Evolutionary conservation across 176 grass and related monocot genomes (phyloP), one percentile per base, ranked within the genome.

Genomic region (Aegilops longissima): DNA sequence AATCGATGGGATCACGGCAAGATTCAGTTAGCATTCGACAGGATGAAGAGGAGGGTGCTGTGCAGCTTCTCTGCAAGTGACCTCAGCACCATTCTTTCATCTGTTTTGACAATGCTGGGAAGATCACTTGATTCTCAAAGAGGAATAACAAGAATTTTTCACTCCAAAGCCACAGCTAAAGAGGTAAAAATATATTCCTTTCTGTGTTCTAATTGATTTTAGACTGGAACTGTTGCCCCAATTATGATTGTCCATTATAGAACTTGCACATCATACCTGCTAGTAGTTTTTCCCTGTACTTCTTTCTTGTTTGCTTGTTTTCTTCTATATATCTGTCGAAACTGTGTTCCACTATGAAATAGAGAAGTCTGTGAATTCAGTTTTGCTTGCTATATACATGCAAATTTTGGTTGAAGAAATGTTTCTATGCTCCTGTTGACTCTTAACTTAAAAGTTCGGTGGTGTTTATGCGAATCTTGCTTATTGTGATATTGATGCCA

Each of bases 111-210:
- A 52, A 92, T 84, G 80, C 83, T 98, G 17, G 93, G 91, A 88
- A 93, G 84, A 86, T 89, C 88, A 13, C 87, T 86, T 87, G 96
- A 98, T 88, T 61, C 95, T 90, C 93, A 98, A 86, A 93, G 93
- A 92, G 96, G 96, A 90, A 89, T 98, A 52, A 84, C 93, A 70
- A 95, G 93, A 84, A 91, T 98, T 90, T 93, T 98, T 89, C 96
- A 98, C 75, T 89, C 83, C 29, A 95, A 90, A 86, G 88, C 93
- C 70, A 98, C 88, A 84, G 36, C 91, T 42, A 88, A 84, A 40
- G 96, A 98, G 93, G 96, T 98, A 66, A 79, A 66, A 66, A 59
- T 27, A 40, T 25, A 27, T 69, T 86, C 30, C 23, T 73, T 85
- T 70, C 68, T 90, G 80, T 65, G 12, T 70, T 76, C 29, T 70